Evolutionary conservation across 257 asterid species (phyloP).

Genomic region (Linaria vulgaris): DNA sequence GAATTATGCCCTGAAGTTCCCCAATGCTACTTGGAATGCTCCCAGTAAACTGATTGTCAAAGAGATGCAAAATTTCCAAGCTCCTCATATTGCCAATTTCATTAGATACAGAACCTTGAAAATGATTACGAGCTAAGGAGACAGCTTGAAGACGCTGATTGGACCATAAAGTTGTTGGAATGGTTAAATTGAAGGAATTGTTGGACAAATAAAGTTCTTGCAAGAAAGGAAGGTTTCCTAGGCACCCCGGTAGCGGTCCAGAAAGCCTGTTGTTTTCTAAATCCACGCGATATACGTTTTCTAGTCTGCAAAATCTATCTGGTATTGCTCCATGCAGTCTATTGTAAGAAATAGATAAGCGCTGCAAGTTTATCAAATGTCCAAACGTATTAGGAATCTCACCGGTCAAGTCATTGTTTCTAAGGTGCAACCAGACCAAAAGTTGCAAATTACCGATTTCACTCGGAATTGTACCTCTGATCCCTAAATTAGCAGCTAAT

Average conservation of each 20-base stretch:
- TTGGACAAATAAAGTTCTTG: constrained; percentile 17
- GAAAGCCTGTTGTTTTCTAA: constrained; percentile 10
- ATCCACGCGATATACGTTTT: too few species aligned
- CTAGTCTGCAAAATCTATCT: constrained; percentile 13
- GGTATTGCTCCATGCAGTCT: constrained; percentile 21
- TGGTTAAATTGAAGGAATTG: constrained; percentile 9
- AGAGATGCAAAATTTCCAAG: neutral
- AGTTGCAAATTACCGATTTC: constrained; percentile 23
- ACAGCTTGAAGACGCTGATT: neutral
- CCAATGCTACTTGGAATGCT: constrained; percentile 26
- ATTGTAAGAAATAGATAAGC: neutral
- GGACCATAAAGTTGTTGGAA: constrained; percentile 28
- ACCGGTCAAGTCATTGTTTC: too few species aligned
- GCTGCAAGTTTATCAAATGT: constrained; percentile 17
- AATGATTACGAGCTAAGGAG: constrained; percentile 13
- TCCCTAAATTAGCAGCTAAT: neutral
- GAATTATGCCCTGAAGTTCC: constrained; percentile 21
- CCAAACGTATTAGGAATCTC: constrained; percentile 13
- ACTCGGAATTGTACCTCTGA: constrained; percentile 27
- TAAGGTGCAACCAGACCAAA: neutral
- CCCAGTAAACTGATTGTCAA: constrained; percentile 23
- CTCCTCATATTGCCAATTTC: constrained; percentile 15
- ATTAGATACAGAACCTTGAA: constrained; percentile 21
- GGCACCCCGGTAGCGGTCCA: constrained; percentile 20
- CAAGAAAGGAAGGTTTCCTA: constrained; percentile 19